These are phyloP conservation scores for Alternaria dauci DNA, from an alignment of 2,329 filamentous ascomycete species.

Conservation along the genomic window DNA sequence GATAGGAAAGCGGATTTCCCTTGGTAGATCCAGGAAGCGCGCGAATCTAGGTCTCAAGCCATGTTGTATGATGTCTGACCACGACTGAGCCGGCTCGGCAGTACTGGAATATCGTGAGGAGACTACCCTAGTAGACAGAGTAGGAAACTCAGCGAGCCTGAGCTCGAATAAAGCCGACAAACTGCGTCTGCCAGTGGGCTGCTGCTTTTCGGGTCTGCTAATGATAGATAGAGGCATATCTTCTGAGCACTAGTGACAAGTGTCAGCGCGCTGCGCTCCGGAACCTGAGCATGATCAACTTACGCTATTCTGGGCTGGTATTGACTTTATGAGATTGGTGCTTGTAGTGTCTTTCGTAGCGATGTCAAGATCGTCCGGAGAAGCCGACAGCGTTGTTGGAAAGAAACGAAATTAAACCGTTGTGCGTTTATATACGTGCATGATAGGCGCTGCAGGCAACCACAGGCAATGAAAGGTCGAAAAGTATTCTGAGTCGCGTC, in stretches of 20 bases:
- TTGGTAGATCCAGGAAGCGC: neutral
- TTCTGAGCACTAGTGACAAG: neutral
- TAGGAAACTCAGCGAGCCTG: neutral
- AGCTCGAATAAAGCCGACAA: neutral
- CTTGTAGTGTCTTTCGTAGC: fast-evolving
- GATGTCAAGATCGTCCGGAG: neutral
- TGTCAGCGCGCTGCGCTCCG: neutral
- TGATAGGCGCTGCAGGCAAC: neutral
- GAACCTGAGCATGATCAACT: neutral
- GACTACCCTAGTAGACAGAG: neutral
- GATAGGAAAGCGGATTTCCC: neutral
- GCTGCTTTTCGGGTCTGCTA: neutral
- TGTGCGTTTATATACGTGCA: neutral
- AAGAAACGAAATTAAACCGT: neutral
- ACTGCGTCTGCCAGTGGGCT: neutral
- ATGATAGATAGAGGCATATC: neutral
- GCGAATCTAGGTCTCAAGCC: neutral
- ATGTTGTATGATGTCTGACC: neutral
- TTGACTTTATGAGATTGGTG: neutral
- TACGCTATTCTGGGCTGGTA: neutral
- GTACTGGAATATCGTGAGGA: neutral
- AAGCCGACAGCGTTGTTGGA: neutral
- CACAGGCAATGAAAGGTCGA: neutral
- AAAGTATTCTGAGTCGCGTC: neutral
- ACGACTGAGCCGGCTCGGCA: neutral